phyloP scores from a whole-genome alignment of 83 land plant genomes.

The Thuja plicata region DNA sequence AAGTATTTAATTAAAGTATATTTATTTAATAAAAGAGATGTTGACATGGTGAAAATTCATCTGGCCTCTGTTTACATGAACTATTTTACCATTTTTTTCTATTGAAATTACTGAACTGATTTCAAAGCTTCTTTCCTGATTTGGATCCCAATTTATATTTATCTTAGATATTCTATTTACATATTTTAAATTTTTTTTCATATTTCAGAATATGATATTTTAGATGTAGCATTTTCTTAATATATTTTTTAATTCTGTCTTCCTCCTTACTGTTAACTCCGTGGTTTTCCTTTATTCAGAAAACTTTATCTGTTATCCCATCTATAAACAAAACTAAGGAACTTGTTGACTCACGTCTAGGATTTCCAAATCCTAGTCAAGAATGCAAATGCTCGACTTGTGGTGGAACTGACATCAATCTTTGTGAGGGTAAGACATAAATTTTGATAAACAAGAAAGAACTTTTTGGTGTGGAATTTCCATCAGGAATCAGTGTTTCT shows the following conservation, averaged over 20 bases:
- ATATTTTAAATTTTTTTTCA: neutral
- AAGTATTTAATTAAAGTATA: neutral
- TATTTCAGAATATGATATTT: neutral
- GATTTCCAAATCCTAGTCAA: slow-evolving; percentile 3
- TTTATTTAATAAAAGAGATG: neutral
- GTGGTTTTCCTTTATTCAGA: neutral
- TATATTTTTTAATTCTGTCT: neutral
- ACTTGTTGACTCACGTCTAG: neutral
- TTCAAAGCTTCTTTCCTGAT: neutral
- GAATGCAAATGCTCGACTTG: slow-evolving; percentile 2
- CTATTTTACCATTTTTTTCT: neutral
- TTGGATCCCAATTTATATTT: neutral
- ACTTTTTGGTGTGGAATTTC: neutral
- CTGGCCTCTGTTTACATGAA: neutral
- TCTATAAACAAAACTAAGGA: slow-evolving; percentile 11
- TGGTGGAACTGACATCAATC: neutral
- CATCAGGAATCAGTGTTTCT: neutral
- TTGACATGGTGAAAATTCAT: neutral
- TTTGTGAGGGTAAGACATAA: slow-evolving; percentile 12
- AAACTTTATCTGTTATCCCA: slow-evolving; percentile 4
- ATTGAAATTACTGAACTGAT: neutral
- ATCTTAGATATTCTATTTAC: neutral
- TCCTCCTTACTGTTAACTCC: neutral
- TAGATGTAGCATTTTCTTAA: neutral
- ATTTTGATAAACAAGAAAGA: neutral